phyloP scores from a whole-genome alignment of 768 basidiomycete genomes.

The Tylopilus subfusipes region DNA sequence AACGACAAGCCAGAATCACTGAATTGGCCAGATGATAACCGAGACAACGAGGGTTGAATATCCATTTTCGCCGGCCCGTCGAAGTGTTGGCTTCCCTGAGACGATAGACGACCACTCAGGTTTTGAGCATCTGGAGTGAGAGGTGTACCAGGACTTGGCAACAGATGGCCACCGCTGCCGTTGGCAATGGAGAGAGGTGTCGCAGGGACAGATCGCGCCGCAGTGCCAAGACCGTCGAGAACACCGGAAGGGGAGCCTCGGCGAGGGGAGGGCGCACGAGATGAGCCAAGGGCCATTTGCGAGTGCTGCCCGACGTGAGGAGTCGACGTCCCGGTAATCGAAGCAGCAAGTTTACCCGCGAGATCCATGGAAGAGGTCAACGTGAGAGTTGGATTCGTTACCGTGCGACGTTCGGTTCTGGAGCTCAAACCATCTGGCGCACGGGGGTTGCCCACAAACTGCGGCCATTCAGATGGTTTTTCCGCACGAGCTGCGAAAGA shows the following conservation, averaged over 20 bases:
- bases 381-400: slow-evolving; percentile 70
- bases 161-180: slow-evolving; percentile 42
- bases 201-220: slow-evolving; percentile 79
- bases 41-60: slow-evolving; percentile 69
- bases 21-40: slow-evolving; percentile 58
- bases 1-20: slow-evolving; percentile 54
- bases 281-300: slow-evolving; percentile 39
- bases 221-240: slow-evolving; percentile 55
- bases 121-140: slow-evolving; percentile 56
- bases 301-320: slow-evolving; percentile 63
- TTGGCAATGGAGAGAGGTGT: slow-evolving; percentile 64
- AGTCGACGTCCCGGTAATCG: slow-evolving; percentile 58
- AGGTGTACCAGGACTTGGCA: slow-evolving; percentile 65
- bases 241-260: slow-evolving; percentile 70
- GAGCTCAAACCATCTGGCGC: slow-evolving; percentile 54
- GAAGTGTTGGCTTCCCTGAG: slow-evolving; percentile 41
- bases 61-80: slow-evolving; percentile 53
- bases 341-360: slow-evolving; percentile 40
- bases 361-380: slow-evolving; percentile 56
- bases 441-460: slow-evolving; percentile 66
- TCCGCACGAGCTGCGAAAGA: slow-evolving; percentile 58
- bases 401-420: slow-evolving; percentile 63
- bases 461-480: slow-evolving; percentile 91
- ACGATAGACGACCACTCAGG: slow-evolving; percentile 61
- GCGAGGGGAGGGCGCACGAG: slow-evolving; percentile 52